These are phyloP conservation scores for Chlorella vulgaris DNA, from an alignment of 139 green algal genomes.

Conservation along the genomic window DNA sequence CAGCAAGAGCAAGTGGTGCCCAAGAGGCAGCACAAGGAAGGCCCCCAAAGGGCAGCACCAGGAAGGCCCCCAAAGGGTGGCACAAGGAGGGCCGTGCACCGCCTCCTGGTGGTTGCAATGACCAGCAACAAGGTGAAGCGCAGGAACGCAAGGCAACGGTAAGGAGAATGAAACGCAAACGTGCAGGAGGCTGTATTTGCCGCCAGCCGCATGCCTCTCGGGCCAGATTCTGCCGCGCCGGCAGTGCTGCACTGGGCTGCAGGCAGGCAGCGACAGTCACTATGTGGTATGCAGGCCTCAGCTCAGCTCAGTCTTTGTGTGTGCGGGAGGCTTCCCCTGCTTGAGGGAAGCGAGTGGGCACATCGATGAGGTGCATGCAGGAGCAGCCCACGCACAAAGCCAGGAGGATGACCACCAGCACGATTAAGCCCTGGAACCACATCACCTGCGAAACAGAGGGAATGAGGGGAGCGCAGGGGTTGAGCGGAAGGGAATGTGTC, in stretches of 20 bases:
- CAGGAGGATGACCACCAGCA: constrained; percentile 24
- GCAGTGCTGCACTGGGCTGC: neutral
- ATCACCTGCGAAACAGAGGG: neutral
- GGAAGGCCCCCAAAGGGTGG: too few species aligned
- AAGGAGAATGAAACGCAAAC: too few species aligned
- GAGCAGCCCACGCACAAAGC: constrained; percentile 34
- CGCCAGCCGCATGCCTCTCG: too few species aligned
- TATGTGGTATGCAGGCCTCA: neutral
- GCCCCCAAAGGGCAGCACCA: too few species aligned
- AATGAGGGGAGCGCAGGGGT: neutral
- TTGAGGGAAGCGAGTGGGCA: constrained; percentile 33
- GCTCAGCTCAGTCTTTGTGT: neutral
- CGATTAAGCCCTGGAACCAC: constrained; percentile 45
- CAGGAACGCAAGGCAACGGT: too few species aligned
- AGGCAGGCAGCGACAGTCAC: neutral
- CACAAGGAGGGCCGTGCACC: too few species aligned
- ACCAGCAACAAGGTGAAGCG: too few species aligned
- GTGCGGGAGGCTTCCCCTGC: neutral
- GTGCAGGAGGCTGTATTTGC: too few species aligned
- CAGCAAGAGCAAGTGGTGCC: too few species aligned
- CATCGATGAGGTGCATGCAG: constrained; percentile 53
- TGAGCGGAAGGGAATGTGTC: neutral
- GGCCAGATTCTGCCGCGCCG: too few species aligned
- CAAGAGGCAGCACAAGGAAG: too few species aligned
- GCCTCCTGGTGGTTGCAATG: too few species aligned